A percentile compares a stretch with the other conserved stretches of the same genome.
These are phyloP conservation scores for Candida insectorum DNA, from an alignment of 805 yeast species.

Conservation along the genomic window DNA sequence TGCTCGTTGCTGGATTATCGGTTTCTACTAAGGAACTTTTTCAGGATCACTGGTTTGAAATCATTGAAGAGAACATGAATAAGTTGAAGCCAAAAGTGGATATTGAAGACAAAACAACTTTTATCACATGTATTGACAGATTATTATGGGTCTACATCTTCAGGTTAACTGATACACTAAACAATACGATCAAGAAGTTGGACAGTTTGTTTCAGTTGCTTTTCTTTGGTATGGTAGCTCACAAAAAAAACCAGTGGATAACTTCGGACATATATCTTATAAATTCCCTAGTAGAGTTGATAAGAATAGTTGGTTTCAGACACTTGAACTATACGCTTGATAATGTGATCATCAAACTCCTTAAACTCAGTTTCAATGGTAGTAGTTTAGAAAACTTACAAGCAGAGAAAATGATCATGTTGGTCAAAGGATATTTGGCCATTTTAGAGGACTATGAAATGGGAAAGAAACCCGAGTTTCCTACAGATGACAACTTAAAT, in stretches of 20 bases:
- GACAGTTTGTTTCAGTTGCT: conserved; percentile 59
- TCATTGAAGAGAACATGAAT: conserved; percentile 58
- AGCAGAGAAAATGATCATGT: conserved; percentile 69
- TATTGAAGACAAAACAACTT: conserved; percentile 47
- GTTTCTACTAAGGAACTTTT: conserved; percentile 81
- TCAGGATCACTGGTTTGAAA: conserved; percentile 62
- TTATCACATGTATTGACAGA: conserved; percentile 65
- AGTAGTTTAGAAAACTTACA: conserved; percentile 54
- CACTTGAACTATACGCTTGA: conserved; percentile 80
- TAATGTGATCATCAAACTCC: conserved; percentile 67
- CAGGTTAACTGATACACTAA: conserved; percentile 83
- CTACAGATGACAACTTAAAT: conserved; percentile 47
- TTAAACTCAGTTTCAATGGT: conserved; percentile 60
- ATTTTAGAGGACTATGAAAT: conserved; percentile 60
- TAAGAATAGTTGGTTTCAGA: conserved; percentile 76
- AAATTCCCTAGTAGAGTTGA: conserved; percentile 64
- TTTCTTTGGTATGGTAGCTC: conserved; percentile 41
- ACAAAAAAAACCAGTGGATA: conserved; percentile 74
- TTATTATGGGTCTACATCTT: conserved; percentile 87
- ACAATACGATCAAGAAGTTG: conserved; percentile 77
- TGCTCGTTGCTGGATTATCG: conserved; percentile 70
- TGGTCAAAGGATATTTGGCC: conserved; percentile 68
- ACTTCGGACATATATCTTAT: conserved; percentile 59
- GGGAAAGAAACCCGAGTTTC: conserved; percentile 67
- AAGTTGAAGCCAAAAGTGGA: conserved; percentile 63